Base-by-base conservation (phyloP, 1,284 basidiomycete species). In the Irpex lacteus region DNA sequence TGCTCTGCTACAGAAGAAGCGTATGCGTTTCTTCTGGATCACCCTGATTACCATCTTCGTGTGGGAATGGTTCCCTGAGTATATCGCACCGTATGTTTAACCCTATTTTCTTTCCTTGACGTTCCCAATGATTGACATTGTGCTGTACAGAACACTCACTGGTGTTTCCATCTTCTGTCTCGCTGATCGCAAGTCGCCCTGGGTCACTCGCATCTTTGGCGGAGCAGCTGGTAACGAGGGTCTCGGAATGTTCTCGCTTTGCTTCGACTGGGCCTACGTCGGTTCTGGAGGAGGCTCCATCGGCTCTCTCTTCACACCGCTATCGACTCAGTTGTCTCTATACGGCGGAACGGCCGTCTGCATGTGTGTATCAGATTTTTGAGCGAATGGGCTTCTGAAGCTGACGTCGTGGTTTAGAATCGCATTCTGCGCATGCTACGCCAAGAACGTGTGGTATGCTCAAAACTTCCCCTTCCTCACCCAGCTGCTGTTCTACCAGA, bases 121-220 rank as follows among this genome's bases (percentile, higher is more conserved):
- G 26, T 26, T 26, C 26, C 26, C 26, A 26, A 26, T 59, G 44
- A 49, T 18, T 34, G 55, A 65, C 60, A 44, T 56, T 72, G 34
- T 60, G 61, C 62, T 69, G 66, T 78, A 71, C 26, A 73, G 75
- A 34, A 81, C 82, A 1, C 76, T 86, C 56, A 84, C 82, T 52
- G 85, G 85, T 63, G 77, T 84, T 69, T 87, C 82, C 36, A 80
- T 87, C 66, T 83, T 88, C 77, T 87, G 85, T 72, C 73, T 87
- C 52, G 82, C 84, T 2, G 77, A 85, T 68, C 76, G 78, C 67
- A 73, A 85, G 58, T 83, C 80, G 67, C 71, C 83, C 15, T 85
- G 85, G 78, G 78, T 87, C 68, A 84, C 84, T 6, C 83, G 85
- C 60, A 79, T 89, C 62, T 88, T 88, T 66, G 83, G 83, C 60